Base-by-base conservation (phyloP, 768 basidiomycete genomes). In the Boletellus sp. region DNA sequence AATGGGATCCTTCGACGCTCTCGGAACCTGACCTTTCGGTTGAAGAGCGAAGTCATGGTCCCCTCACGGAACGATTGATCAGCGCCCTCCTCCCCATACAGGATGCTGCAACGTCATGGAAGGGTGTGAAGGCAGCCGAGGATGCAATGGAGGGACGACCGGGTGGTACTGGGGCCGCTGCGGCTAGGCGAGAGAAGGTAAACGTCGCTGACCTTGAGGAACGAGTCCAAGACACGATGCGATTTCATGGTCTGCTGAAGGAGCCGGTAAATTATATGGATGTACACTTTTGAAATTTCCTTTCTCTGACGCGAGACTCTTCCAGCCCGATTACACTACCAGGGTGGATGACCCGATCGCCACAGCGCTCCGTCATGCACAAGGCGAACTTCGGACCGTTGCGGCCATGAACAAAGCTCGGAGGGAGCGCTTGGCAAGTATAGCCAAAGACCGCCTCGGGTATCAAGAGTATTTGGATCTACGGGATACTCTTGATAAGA, bases 341-440 rank as follows among this genome's bases (percentile, higher is more conserved):
- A 83, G 86, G 52, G 87, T 94, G 33, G 95, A 98, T 64, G 96
- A 99, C 67, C 94, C 94, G 28, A 90, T 99, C 42, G 86, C 94
- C 8, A 84, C 89, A 2, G 87, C 91, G 1, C 79, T 99, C 1
- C 87, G 95, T 3, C 85, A 90, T 37, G 89, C 91, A 16, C 96
- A 99, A 65, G 72, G 78, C 13, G 83, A 92, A 56, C 78, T 99
- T 6, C 81, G 87, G 10, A 73, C 72, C 6, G 88, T 97, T 42
- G 75, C 87, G 3, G 78, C 84, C 9, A 77, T 83, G 50, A 99
- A 99, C 74, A 91, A 94, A 59, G 80, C 81, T 3, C 85, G 95
- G 12, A 87, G 87, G 64, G 69, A 71, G 26, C 83, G 88, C 4
- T 78, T 98, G 2, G 77, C 77, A 13, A 72, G 75, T 13, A 79